Base-by-base conservation (phyloP, 768 basidiomycete species). In the Lactarius pseudohatsudake region DNA sequence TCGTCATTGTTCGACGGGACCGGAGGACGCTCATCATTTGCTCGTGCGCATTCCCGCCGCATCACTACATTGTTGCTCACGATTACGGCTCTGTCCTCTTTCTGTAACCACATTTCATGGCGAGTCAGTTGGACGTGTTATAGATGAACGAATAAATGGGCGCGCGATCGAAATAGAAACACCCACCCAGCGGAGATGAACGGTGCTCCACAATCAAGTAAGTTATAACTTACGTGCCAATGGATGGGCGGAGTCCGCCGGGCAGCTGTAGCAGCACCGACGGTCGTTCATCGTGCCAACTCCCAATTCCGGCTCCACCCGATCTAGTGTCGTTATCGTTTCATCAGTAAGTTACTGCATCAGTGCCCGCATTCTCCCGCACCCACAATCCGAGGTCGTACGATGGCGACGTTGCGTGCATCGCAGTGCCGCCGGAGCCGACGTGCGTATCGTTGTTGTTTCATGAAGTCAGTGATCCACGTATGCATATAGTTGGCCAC, bases 21-120 rank as follows among this genome's bases (percentile, higher is more conserved):
- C 50, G 50, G 50, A 53, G 26, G 50, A 22, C 26, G 50, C 26
- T 26, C 50, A 53, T 53, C 50, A 53, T 53, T 53, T 53, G 26
- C 50, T 26, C 50, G 50, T 53, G 22, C 22, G 22, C 50, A 53
- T 13, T 53, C 11, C 11, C 50, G 22, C 50, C 50, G 50, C 50
- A 26, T 53, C 26, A 26, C 50, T 26, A 13, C 26, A 53, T 53
- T 26, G 47, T 11, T 50, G 50, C 13, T 15, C 50, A 3, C 22
- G 11, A 53, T 53, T 53, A 53, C 50, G 50, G 22, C 22, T 26
- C 22, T 22, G 22, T 13, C 11, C 47, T 50, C n/a, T n/a, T 53
- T 53, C 22, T 26, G 22, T 13, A 53, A 26, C 50, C 13, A 26
- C 50, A 53, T 53, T 53, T 53, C 22, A 22, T 22, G 47, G 4